Conservation (phyloP, 495 filamentous ascomycete genomes). For the Neurospora africana region DNA sequence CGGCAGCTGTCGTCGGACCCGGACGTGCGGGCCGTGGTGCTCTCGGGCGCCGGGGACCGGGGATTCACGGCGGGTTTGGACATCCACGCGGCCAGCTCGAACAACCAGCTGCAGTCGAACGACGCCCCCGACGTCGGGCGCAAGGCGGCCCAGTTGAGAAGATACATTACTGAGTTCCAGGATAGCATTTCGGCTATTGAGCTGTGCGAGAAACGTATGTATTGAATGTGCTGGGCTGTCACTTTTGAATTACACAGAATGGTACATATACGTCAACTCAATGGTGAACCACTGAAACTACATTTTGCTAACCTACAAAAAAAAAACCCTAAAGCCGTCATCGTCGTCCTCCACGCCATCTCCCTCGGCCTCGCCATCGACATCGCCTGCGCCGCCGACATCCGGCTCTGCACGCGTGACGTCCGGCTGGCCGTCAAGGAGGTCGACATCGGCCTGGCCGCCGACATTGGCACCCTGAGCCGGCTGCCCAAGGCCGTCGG, state of each 20-base stretch:
- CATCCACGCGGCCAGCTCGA: conserved; percentile 52
- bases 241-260: neutral
- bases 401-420: conserved; percentile 59
- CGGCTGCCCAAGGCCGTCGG: conserved; percentile 80
- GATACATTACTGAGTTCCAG: conserved; percentile 69
- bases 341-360: conserved; percentile 74
- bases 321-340: conserved; percentile 48
- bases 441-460: conserved; percentile 89
- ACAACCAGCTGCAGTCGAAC: conserved; percentile 17
- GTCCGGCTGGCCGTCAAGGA: conserved; percentile 77
- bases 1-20: conserved; percentile 59
- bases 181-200: conserved; percentile 65
- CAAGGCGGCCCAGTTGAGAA: conserved; percentile 50
- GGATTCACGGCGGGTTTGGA: conserved; percentile 85
- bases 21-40: conserved; percentile 64
- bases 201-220: conserved; percentile 75
- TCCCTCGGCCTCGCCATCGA: conserved; percentile 78
- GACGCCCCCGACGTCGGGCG: conserved; percentile 49
- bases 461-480: conserved; percentile 81
- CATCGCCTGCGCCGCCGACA: conserved; percentile 64
- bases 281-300: neutral
- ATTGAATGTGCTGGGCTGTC: neutral
- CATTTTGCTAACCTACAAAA: neutral
- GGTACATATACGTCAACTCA: neutral
- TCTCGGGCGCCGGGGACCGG: conserved; percentile 71